Evolutionary conservation across 331 rosid genomes (phyloP).

Genomic region (Saraca asoca): DNA sequence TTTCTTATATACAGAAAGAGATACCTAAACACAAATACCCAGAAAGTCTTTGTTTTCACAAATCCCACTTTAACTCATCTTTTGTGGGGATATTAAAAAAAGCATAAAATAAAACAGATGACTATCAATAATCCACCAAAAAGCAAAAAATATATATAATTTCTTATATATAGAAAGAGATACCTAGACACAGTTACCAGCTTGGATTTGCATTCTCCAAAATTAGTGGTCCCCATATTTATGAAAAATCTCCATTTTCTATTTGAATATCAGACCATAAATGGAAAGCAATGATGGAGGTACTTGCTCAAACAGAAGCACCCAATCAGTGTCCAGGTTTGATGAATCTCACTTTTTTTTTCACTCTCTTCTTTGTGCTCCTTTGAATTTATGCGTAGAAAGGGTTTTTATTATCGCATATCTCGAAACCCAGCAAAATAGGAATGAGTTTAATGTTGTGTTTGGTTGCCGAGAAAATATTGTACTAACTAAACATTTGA

Average conservation of each 20-base stretch:
- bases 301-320: slow-evolving; percentile 1
- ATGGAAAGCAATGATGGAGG: neutral
- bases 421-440: slow-evolving; percentile 4
- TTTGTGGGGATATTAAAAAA: slow-evolving; percentile 22
- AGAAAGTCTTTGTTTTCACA: slow-evolving; percentile 21
- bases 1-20: no score
- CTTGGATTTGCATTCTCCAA: slow-evolving; percentile 46
- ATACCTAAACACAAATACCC: no score
- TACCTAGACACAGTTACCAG: slow-evolving; percentile 39
- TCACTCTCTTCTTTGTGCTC: neutral
- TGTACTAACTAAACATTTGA: neutral
- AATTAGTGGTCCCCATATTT: slow-evolving; percentile 45
- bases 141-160: neutral
- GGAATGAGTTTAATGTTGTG: neutral
- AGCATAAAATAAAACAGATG: slow-evolving; percentile 4
- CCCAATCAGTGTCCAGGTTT: slow-evolving; percentile 48
- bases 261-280: slow-evolving; percentile 18
- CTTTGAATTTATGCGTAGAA: slow-evolving; percentile 11
- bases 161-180: neutral
- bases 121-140: neutral
- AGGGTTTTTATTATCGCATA: slow-evolving; percentile 8
- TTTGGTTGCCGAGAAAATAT: slow-evolving; percentile 31
- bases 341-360: slow-evolving; percentile 28
- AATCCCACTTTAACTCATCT: slow-evolving; percentile 39
- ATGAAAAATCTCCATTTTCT: slow-evolving; percentile 19